Base-by-base conservation (phyloP, 495 filamentous ascomycete genomes). In the Penicillium manginii region DNA sequence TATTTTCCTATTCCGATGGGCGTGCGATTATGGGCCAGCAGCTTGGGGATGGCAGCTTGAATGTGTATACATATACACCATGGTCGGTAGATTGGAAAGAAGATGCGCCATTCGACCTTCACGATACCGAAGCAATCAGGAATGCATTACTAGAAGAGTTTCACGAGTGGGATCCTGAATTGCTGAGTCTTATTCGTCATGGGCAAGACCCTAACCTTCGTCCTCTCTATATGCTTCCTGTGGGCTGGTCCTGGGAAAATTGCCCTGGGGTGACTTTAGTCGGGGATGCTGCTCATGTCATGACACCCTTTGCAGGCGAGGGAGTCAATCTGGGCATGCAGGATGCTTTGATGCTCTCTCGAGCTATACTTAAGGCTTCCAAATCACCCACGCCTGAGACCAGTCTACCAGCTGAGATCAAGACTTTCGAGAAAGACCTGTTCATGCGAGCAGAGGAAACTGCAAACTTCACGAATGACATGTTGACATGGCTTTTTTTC, bases 211-310 rank as follows among this genome's bases (percentile, higher is more conserved):
- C 52, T 32, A 39, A 59, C 10, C 6, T 46, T 31, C 65, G 72
- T 3, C 55, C 58, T 18, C 60, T 84, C 0, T 84, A 76, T 57
- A 82, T 82, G 75, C 73, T 86, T 3, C 83, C 82, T 11, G 69
- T 83, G 69, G 80, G 23, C 74, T 81, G 11, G 78, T 79, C 55
- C 75, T 86, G 60, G 79, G 76, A 64, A 11, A 35, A 64, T 62
- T 76, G 9, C 26, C 37, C 15, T 23, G 60, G 80, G 9, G 61
- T 83, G 4, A 83, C 84, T 7, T 64, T 87, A 22, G 74, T 84
- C 17, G 85, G 85, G 2, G 83, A 86, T 64, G 80, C 85, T 15
- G 83, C 83, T 2, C 83, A 87, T 66, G 51, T 85, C 2, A 85
- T 84, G 81, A 82, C 82, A 1, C 82, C 83, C 2, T 84, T 85